Conservation (phyloP, 495 filamentous ascomycete species). For the Aspergillus heteromorphus region DNA sequence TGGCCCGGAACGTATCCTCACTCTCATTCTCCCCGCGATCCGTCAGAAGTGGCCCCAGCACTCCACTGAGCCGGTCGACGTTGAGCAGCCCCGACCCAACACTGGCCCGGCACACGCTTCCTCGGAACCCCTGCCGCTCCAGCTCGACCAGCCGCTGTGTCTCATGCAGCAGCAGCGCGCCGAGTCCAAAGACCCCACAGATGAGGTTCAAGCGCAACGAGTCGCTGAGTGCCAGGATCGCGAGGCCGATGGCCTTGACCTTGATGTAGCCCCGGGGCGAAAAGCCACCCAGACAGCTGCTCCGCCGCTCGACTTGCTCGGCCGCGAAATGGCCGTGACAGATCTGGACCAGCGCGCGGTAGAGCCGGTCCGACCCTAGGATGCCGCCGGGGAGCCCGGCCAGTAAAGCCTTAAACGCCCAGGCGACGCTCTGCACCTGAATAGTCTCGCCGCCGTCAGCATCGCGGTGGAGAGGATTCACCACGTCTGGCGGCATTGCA, state of each 20-base stretch:
- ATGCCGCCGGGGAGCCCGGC: conserved; percentile 69
- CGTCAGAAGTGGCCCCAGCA: conserved; percentile 32
- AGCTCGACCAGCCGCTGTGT: conserved; percentile 16
- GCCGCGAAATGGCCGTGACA: conserved; percentile 48
- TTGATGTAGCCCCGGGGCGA: conserved; percentile 14
- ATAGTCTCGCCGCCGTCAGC: conserved; percentile 20
- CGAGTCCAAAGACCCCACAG: conserved; percentile 37
- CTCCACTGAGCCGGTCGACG: conserved; percentile 25
- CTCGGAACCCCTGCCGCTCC: conserved; percentile 12
- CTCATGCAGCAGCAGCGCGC: conserved; percentile 25
- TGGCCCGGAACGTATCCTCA: conserved; percentile 12
- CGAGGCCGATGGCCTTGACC: conserved; percentile 29
- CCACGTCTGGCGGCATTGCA: conserved; percentile 18
- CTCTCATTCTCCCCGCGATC: conserved; percentile 6
- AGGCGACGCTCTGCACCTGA: conserved; percentile 63
- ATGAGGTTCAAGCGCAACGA: conserved; percentile 37
- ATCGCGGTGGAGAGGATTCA: conserved; percentile 13
- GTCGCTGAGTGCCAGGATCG: conserved; percentile 33
- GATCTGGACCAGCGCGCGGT: conserved; percentile 60
- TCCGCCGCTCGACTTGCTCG: conserved; percentile 29
- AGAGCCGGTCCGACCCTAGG: conserved; percentile 61
- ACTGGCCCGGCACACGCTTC: background rate
- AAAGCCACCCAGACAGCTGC: conserved; percentile 12
- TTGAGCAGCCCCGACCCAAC: conserved; percentile 14
- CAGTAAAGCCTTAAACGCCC: conserved; percentile 65